phyloP scores from a whole-genome alignment of 371 early-diverging fungal genomes.

The Mycotypha africana region DNA sequence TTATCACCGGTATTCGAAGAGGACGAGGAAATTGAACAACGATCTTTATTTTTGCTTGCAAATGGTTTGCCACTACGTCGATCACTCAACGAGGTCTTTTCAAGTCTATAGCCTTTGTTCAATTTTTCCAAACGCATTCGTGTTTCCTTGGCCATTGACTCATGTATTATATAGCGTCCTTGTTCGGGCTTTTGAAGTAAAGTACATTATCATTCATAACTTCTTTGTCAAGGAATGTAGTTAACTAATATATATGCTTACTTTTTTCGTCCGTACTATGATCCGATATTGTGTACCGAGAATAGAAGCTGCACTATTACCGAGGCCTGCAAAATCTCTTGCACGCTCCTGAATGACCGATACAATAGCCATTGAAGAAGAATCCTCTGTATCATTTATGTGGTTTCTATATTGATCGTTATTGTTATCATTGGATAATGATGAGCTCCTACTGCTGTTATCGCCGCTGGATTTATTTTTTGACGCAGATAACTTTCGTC shows the following conservation, averaged over 20 bases:
- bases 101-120: constrained; percentile 15
- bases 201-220: no score
- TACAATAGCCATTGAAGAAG: constrained; percentile 16
- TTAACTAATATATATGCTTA: no score
- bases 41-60: constrained; percentile 6
- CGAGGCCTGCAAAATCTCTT: constrained; percentile 16
- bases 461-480: constrained; percentile 4
- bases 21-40: neutral
- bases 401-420: neutral
- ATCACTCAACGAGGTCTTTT: neutral
- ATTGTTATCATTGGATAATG: neutral
- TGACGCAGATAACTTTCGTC: neutral
- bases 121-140: constrained; percentile 17
- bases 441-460: neutral
- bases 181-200: constrained; percentile 2
- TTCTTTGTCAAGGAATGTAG: no score
- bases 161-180: constrained; percentile 22
- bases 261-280: constrained; percentile 31
- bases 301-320: constrained; percentile 10
- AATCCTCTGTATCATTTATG: neutral
- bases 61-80: constrained; percentile 3
- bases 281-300: constrained; percentile 31
- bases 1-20: neutral
- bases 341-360: constrained; percentile 35
- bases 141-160: constrained; percentile 22